phyloP scores from a whole-genome alignment of 1,139 yeast genomes.

The Scheffersomyces stambukii region DNA sequence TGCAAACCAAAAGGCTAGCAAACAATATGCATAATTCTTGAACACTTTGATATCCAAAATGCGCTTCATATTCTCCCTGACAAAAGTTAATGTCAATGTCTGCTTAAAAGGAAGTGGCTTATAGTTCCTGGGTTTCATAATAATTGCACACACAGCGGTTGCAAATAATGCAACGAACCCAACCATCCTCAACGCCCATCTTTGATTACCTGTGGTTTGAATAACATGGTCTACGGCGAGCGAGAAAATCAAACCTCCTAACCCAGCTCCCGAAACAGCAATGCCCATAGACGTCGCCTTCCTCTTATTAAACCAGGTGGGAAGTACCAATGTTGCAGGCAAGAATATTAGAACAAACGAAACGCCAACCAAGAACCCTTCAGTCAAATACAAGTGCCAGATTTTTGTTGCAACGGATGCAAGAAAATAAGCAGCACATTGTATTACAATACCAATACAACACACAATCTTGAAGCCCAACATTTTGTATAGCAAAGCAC shows the following conservation, averaged over 20 bases:
- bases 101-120: slow-evolving; percentile 22
- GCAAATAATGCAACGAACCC: slow-evolving; percentile 46
- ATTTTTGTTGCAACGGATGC: slow-evolving; percentile 61
- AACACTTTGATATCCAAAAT: slow-evolving; percentile 30
- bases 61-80: slow-evolving; percentile 16
- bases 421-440: slow-evolving; percentile 54
- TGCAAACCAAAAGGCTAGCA: slow-evolving; percentile 54
- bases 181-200: slow-evolving; percentile 65
- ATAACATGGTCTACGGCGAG: slow-evolving; percentile 46
- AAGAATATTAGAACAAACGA: slow-evolving; percentile 58
- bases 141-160: slow-evolving; percentile 25
- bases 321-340: slow-evolving; percentile 54
- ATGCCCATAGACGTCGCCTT: slow-evolving; percentile 61
- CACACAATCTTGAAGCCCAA: slow-evolving; percentile 34
- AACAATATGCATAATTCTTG: slow-evolving; percentile 32
- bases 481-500: slow-evolving; percentile 27
- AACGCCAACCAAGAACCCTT: slow-evolving; percentile 62
- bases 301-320: slow-evolving; percentile 59
- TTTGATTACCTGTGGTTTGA: slow-evolving; percentile 48
- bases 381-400: slow-evolving; percentile 67
- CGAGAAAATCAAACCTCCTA: slow-evolving; percentile 61
- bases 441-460: slow-evolving; percentile 46
- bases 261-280: slow-evolving; percentile 58
- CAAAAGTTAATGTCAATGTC: slow-evolving; percentile 17
- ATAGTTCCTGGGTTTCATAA: slow-evolving; percentile 45